A percentile compares a stretch with the other conserved stretches of the same genome.
Conservation (phyloP, 2,329 filamentous ascomycete genomes). For the Penicillium janthinellum region DNA sequence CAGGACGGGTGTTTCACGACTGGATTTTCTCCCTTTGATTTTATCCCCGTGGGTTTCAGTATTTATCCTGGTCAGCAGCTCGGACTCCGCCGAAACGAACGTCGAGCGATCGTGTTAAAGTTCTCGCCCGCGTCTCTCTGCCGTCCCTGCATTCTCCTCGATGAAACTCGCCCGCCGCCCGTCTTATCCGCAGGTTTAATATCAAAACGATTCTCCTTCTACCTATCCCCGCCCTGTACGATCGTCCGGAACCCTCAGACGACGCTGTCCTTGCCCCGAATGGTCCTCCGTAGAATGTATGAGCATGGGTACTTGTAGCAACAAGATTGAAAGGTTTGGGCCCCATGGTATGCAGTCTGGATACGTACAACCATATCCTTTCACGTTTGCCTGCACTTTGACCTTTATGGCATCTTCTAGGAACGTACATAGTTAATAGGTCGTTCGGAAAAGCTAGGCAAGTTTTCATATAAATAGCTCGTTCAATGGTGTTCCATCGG, state of each 20-base stretch:
- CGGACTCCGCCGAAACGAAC: constrained; percentile 30
- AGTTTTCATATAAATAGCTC: too few relatives aligned
- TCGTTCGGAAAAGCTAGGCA: too few relatives aligned
- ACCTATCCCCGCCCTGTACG: constrained; percentile 20
- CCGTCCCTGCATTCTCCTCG: constrained; percentile 25
- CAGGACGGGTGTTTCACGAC: not conserved
- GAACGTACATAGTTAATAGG: too few relatives aligned
- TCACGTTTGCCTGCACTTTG: not conserved
- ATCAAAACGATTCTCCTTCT: constrained; percentile 21
- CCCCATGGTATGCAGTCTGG: not conserved
- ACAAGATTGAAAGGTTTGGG: not conserved
- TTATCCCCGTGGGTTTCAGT: constrained; percentile 19
- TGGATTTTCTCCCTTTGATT: constrained; percentile 6
- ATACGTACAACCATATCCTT: not conserved
- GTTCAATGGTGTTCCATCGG: too few relatives aligned
- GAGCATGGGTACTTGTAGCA: not conserved
- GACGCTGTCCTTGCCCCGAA: constrained; percentile 7
- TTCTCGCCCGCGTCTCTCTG: constrained; percentile 20
- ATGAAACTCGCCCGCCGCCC: constrained; percentile 26
- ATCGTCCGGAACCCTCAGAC: constrained; percentile 18
- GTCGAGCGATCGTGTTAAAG: constrained; percentile 27
- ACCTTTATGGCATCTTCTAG: not conserved
- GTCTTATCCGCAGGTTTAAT: constrained; percentile 28
- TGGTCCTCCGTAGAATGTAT: constrained; percentile 20
- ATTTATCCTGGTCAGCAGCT: constrained; percentile 34